phyloP scores from a whole-genome alignment of 768 basidiomycete species.

The Panaeolus papilionaceus region DNA sequence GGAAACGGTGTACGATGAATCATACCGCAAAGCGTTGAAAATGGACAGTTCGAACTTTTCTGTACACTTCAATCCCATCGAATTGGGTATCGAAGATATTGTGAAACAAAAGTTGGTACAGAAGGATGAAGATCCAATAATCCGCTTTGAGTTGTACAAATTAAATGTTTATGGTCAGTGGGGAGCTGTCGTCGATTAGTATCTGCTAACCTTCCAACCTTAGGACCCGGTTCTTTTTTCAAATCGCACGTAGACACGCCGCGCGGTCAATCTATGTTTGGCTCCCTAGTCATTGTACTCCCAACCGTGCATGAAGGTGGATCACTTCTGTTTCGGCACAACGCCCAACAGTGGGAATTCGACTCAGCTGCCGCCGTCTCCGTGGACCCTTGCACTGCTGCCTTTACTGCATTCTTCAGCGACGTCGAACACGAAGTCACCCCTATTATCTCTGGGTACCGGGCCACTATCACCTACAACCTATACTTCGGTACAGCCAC shows the following conservation, averaged over 20 bases:
- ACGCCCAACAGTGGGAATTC: slow-evolving; percentile 40
- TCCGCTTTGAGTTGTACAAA: slow-evolving; percentile 40
- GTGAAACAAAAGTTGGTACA: slow-evolving; percentile 14
- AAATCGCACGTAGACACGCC: slow-evolving; percentile 57
- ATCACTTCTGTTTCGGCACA: slow-evolving; percentile 41
- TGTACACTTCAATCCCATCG: slow-evolving; percentile 25
- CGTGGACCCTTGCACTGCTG: slow-evolving; percentile 14
- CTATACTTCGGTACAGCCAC: slow-evolving; percentile 23
- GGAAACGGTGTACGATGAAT: slow-evolving; percentile 34
- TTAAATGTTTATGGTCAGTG: slow-evolving; percentile 43
- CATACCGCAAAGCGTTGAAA: slow-evolving; percentile 34
- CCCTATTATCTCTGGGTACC: slow-evolving; percentile 39
- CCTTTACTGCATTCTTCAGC: slow-evolving; percentile 42
- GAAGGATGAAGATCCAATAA: slow-evolving; percentile 17
- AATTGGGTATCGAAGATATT: slow-evolving; percentile 21
- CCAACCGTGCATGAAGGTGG: slow-evolving; percentile 55
- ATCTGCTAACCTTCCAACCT: not conserved
- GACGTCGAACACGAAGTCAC: slow-evolving; percentile 47
- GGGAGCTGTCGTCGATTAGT: not conserved
- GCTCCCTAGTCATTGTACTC: slow-evolving; percentile 57
- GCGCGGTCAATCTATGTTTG: slow-evolving; percentile 50
- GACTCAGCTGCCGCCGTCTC: slow-evolving; percentile 41
- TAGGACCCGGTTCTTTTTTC: slow-evolving; percentile 52
- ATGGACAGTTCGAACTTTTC: slow-evolving; percentile 29
- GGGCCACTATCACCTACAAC: slow-evolving; percentile 45